phyloP scores from a whole-genome alignment of 192 early-diverging fungal species.

The Coemansia sp. region DNA sequence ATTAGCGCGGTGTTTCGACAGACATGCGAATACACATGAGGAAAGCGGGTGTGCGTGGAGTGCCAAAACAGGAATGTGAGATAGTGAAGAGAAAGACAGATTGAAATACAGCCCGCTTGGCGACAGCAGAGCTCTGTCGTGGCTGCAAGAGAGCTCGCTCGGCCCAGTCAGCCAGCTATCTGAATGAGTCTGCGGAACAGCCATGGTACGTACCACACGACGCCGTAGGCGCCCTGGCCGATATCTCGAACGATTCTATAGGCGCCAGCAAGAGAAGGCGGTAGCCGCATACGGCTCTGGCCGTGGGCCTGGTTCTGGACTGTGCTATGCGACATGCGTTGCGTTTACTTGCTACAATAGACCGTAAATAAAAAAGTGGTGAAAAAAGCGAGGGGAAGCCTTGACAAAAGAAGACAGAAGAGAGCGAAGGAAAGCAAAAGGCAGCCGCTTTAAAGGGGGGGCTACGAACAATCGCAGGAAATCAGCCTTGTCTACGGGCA shows the following conservation, averaged over 20 bases:
- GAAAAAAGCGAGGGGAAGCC: background rate
- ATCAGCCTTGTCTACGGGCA: too few species aligned
- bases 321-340: slow-evolving; percentile 34
- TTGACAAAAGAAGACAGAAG: background rate
- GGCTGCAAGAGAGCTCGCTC: too few species aligned
- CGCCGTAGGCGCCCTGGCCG: slow-evolving; percentile 86
- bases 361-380: background rate
- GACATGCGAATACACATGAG: too few species aligned
- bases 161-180: background rate
- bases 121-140: too few species aligned
- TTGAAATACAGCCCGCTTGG: too few species aligned
- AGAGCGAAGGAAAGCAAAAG: background rate
- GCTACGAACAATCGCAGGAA: too few species aligned
- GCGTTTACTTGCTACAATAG: background rate
- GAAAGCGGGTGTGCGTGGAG: too few species aligned
- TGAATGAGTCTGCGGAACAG: too few species aligned
- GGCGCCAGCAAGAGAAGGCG: slow-evolving; percentile 56
- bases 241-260: slow-evolving; percentile 80
- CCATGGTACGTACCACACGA: slow-evolving; percentile 73
- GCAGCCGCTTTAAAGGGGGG: too few species aligned
- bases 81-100: background rate
- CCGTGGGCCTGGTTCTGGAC: slow-evolving; percentile 7
- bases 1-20: background rate
- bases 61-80: too few species aligned
- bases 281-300: slow-evolving; percentile 53